Percentiles rank a stretch among this genome's conserved stretches.
phyloP scores from a whole-genome alignment of 1,284 basidiomycete species.

The Leccinum griseonigrum region DNA sequence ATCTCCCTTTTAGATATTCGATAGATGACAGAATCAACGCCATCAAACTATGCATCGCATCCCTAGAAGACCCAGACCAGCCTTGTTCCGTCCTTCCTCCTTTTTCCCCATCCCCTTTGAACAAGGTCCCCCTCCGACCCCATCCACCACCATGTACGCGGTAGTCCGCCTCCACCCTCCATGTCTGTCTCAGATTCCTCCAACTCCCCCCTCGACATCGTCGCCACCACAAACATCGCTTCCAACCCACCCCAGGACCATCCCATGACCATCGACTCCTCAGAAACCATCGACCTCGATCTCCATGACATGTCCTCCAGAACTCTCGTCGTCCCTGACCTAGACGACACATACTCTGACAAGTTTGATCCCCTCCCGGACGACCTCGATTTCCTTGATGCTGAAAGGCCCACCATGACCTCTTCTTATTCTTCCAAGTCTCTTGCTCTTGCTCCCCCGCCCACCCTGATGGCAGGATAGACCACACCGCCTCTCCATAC shows the following conservation, averaged over 20 bases:
- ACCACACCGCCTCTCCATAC: constrained; percentile 33
- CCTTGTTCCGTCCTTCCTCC: neutral
- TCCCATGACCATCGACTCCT: constrained; percentile 6
- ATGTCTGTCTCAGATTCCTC: constrained; percentile 18
- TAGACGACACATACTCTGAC: constrained; percentile 32
- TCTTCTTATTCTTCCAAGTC: constrained; percentile 5
- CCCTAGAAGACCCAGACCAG: constrained; percentile 3
- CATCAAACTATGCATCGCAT: constrained; percentile 20
- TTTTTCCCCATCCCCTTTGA: constrained; percentile 6
- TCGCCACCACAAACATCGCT: neutral
- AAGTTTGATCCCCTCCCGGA: constrained; percentile 27
- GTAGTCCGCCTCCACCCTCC: constrained; percentile 16
- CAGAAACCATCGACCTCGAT: constrained; percentile 16
- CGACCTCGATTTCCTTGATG: constrained; percentile 17
- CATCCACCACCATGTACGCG: neutral
- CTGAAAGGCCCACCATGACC: constrained; percentile 1
- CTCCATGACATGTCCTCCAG: constrained; percentile 20
- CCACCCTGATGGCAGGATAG: neutral
- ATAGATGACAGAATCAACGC: constrained; percentile 26
- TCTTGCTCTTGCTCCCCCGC: constrained; percentile 1
- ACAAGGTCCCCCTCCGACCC: neutral
- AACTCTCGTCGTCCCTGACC: constrained; percentile 22
- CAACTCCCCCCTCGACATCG: constrained; percentile 11
- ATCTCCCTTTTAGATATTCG: constrained; percentile 22
- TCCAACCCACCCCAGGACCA: constrained; percentile 4